These are phyloP conservation scores for Xylaria sp. DNA, from an alignment of 2,329 filamentous ascomycete species.

Conservation along the genomic window DNA sequence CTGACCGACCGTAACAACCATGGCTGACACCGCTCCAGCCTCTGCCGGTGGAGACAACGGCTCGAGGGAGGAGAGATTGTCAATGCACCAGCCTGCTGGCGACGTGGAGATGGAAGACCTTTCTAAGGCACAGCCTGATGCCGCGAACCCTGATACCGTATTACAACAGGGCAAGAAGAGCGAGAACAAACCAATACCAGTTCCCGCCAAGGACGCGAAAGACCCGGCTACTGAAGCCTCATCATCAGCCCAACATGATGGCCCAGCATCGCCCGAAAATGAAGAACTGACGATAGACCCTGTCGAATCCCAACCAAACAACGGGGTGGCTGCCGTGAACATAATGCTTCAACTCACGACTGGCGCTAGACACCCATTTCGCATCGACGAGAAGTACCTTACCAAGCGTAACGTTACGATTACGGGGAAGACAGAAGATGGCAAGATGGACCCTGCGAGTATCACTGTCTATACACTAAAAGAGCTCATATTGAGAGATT, in stretches of 20 bases:
- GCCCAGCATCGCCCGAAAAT: slow-evolving; percentile 42
- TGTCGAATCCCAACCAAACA: slow-evolving; percentile 44
- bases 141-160: slow-evolving; percentile 39
- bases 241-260: slow-evolving; percentile 50
- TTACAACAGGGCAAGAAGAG: slow-evolving; percentile 38
- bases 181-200: slow-evolving; percentile 40
- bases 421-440: slow-evolving; percentile 70
- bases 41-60: slow-evolving; percentile 44
- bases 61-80: slow-evolving; percentile 40
- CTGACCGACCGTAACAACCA: slow-evolving; percentile 36
- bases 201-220: slow-evolving; percentile 43
- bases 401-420: slow-evolving; percentile 81
- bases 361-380: slow-evolving; percentile 88
- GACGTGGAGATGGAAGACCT: slow-evolving; percentile 50
- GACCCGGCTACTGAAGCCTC: slow-evolving; percentile 41
- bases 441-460: slow-evolving; percentile 80
- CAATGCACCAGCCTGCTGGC: slow-evolving; percentile 43
- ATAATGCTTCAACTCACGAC: slow-evolving; percentile 85
- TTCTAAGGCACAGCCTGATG: slow-evolving; percentile 42
- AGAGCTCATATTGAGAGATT: slow-evolving; percentile 92
- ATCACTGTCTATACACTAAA: slow-evolving; percentile 95
- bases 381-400: slow-evolving; percentile 87
- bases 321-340: slow-evolving; percentile 62
- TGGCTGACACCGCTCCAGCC: slow-evolving; percentile 44
- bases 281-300: slow-evolving; percentile 52